Evolutionary conservation across 2,329 filamentous ascomycete genomes (phyloP).

Genomic region (Zymoseptoria pseudotritici): DNA sequence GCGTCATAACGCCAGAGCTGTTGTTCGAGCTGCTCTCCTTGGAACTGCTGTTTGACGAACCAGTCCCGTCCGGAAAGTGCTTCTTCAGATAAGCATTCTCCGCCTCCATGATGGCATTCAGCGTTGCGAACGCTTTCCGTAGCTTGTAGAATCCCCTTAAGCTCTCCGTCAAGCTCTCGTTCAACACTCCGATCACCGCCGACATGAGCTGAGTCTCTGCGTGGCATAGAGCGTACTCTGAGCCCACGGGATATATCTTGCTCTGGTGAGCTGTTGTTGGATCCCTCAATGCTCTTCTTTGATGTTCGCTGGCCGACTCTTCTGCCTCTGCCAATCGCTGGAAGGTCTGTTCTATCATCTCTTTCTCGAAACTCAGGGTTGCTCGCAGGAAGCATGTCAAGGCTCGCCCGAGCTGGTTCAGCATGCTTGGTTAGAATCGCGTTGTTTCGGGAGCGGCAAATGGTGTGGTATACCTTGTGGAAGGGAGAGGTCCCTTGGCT

Average conservation of each 20-base stretch:
- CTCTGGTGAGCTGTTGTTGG: conserved; percentile 45
- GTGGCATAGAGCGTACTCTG: conserved; percentile 77
- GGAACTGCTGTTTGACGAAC: neutral
- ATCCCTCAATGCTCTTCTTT: conserved; percentile 62
- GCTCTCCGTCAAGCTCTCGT: conserved; percentile 85
- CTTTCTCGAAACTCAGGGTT: conserved; percentile 83
- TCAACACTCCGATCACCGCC: conserved; percentile 79
- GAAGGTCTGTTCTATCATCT: conserved; percentile 78
- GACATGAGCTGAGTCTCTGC: conserved; percentile 84
- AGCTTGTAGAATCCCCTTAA: conserved; percentile 90
- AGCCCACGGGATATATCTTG: conserved; percentile 70
- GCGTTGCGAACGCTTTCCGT: conserved; percentile 75
- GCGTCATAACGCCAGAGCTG: conserved; percentile 14
- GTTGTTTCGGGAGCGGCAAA: neutral
- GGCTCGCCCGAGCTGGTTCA: conserved; percentile 61
- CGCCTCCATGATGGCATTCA: conserved; percentile 70
- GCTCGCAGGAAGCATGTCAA: conserved; percentile 80
- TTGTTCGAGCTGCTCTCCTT: conserved; percentile 1
- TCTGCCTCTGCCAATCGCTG: conserved; percentile 68
- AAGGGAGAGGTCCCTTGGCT: conserved; percentile 73
- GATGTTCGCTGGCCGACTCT: conserved; percentile 65
- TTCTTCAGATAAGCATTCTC: conserved; percentile 55
- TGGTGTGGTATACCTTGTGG: conserved; percentile 52
- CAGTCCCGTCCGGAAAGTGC: conserved; percentile 12
- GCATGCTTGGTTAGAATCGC: conserved; percentile 3